phyloP scores from a whole-genome alignment of 305 asterid species.

The Withania somnifera region DNA sequence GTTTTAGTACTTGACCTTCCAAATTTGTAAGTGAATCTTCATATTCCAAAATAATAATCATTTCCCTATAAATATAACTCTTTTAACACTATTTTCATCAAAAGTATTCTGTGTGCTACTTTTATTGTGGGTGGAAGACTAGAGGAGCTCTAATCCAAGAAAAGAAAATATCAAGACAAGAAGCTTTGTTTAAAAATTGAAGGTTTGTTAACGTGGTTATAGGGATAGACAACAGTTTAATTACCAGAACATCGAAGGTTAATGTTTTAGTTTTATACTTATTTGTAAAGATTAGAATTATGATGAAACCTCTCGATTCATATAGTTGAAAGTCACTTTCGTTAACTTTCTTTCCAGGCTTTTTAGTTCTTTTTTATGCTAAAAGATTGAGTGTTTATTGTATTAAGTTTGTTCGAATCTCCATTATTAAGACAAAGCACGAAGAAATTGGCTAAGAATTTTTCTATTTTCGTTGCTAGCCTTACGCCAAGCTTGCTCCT shows the following conservation, averaged over 20 bases:
- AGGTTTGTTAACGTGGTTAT: background rate
- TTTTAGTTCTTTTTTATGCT: background rate
- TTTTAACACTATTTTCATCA: background rate
- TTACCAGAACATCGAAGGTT: background rate
- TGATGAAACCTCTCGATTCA: too few species aligned
- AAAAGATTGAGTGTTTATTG: background rate
- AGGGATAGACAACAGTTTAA: background rate
- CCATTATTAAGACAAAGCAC: background rate
- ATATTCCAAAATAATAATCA: background rate
- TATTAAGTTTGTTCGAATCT: background rate
- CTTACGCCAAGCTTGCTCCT: background rate
- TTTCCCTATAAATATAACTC: background rate
- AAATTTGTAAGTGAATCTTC: background rate
- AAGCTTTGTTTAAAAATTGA: background rate
- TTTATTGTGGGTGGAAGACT: too few species aligned
- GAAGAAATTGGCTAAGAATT: background rate
- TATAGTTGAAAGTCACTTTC: too few species aligned
- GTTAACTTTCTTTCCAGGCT: background rate
- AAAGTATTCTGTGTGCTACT: too few species aligned
- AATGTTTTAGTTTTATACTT: too few species aligned
- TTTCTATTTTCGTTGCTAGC: background rate
- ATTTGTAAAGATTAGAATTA: too few species aligned
- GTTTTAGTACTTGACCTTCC: background rate
- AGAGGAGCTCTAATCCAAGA: background rate
- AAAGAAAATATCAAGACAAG: background rate